These are phyloP conservation scores for Chlamydomonas schloesseri DNA, from an alignment of 139 green algal genomes.

Conservation along the genomic window DNA sequence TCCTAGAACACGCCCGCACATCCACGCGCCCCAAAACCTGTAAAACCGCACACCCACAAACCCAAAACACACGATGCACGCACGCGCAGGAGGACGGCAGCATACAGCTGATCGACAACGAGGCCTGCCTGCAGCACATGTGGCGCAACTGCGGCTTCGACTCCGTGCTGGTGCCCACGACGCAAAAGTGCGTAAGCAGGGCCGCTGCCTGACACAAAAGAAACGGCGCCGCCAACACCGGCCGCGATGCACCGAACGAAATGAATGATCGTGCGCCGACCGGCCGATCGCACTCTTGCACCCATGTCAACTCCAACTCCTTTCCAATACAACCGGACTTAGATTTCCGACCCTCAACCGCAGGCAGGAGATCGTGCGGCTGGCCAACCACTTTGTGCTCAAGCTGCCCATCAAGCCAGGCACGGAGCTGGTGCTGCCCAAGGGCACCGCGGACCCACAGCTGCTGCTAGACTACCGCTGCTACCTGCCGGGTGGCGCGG, in stretches of 20 bases:
- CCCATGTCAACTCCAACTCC: no score
- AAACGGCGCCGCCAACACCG: no score
- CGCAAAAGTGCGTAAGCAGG: constrained; percentile 49
- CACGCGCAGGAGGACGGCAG: constrained; percentile 51
- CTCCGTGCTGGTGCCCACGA: constrained; percentile 57
- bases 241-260: no score
- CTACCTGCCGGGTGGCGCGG: constrained; percentile 8
- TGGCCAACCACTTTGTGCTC: constrained; percentile 47
- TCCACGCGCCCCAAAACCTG: not conserved
- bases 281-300: no score
- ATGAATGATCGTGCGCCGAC: no score
- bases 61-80: not conserved
- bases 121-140: constrained; percentile 54
- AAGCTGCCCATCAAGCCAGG: constrained; percentile 18
- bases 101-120: constrained; percentile 70
- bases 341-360: no score
- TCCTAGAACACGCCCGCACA: no score
- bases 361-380: constrained; percentile 50
- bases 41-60: no score
- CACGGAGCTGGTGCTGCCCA: not conserved
- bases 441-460: constrained; percentile 4
- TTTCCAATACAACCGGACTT: no score
- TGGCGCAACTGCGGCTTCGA: constrained; percentile 63
- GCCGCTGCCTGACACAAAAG: no score
- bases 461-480: constrained; percentile 53